Percentiles rank a stretch among this genome's conserved stretches.
phyloP scores from a whole-genome alignment of 768 basidiomycete species.

The Porphyrellus cyaneotinctus region DNA sequence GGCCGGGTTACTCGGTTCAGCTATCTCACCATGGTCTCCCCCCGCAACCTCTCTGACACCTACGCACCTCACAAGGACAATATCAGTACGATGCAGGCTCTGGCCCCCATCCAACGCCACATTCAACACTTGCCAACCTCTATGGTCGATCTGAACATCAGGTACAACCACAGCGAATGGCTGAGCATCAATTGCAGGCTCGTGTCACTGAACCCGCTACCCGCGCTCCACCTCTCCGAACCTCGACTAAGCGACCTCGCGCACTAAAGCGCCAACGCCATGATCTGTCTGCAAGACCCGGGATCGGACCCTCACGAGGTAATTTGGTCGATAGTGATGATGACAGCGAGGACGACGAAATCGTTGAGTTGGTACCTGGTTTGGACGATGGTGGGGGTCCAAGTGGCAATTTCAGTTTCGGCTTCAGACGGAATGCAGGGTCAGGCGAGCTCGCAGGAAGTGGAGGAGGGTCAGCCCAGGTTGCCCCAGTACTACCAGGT shows the following conservation, averaged over 20 bases:
- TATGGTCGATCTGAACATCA: not conserved
- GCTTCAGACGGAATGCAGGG: not conserved
- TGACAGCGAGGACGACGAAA: conserved; percentile 31
- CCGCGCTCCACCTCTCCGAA: conserved; percentile 1
- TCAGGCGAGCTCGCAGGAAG: not conserved
- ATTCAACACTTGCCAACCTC: not conserved
- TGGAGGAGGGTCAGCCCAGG: conserved; percentile 7
- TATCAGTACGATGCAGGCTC: conserved; percentile 5
- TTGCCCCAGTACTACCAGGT: conserved; percentile 13
- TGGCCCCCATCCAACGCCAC: not conserved
- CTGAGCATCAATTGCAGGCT: not conserved
- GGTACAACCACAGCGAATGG: not conserved
- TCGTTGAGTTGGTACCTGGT: conserved; percentile 21
- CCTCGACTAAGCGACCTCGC: conserved; percentile 21
- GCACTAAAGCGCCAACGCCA: conserved; percentile 20
- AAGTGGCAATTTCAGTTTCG: not conserved
- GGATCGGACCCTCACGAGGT: not conserved
- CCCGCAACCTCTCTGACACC: not conserved
- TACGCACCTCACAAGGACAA: conserved; percentile 9
- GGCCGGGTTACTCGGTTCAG: conserved; percentile 2
- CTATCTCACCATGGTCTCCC: conserved; percentile 4
- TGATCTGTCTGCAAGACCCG: not conserved
- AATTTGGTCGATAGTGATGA: conserved; percentile 23
- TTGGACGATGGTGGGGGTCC: not conserved
- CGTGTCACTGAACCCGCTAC: not conserved